Base-by-base conservation (phyloP, 2,329 filamentous ascomycete genomes). In the Aspergillus ochraceus region DNA sequence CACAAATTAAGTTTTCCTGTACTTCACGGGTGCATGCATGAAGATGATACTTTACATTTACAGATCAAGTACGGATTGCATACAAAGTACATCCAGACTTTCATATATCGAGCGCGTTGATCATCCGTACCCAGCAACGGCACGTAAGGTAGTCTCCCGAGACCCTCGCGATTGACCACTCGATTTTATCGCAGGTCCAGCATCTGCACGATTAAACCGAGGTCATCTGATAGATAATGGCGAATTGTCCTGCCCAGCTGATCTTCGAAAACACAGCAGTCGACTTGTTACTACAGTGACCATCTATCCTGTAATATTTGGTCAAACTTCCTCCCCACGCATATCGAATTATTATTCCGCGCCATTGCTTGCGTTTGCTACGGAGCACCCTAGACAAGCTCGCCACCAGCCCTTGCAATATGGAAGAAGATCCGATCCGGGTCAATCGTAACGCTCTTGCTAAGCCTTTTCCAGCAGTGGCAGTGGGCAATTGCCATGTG, bases 391-490 rank as follows among this genome's bases (percentile, higher is more conserved):
- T 19, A 24, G 19, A 20, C 45, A 24, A 47, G 45, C 11, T 47
- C 20, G 22, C 22, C 45, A 47, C 19, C 19, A 20, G 19, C n/a
- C 45, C 45, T 47, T 47, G 22, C 45, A 20, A 47, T 47, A 24
- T n/a, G 36, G 36, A 42, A 19, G 20, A 46, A 47, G 45, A 47
- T 47, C 45, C 45, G 22, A 47, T 47, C 19, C 50, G 19, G 29
- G 50, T 2, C 2, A 52, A 36, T 52, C 50, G 30, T 42, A 55
- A 55, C 24, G 42, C 52, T 26, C 29, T n/a, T 54, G 52, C 52
- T 47, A 54, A 47, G 29, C 52, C 29, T 36, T 51, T 51, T 56
- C n/a, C 24, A 56, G 29, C 46, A 6, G 17, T 26, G 17, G 6
- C 26, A 29, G 32, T 12, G 32, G 32, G 42, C 20, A 24, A 12